phyloP scores from a whole-genome alignment of 129 eudicot species.

The Chrysanthemum makinoi region DNA sequence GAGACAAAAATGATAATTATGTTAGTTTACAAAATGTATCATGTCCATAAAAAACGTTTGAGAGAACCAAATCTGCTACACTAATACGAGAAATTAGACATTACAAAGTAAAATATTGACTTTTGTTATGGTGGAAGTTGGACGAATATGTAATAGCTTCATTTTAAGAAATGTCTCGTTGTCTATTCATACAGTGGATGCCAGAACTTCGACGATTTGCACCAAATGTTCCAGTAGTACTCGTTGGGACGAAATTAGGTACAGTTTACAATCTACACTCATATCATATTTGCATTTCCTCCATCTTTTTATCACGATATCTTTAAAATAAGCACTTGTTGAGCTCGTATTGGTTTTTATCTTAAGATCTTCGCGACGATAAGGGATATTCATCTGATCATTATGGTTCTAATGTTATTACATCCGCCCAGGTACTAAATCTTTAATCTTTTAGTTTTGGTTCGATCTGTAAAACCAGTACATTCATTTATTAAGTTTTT shows the following conservation, averaged over 20 bases:
- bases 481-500: background rate
- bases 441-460: background rate
- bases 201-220: conserved; percentile 97
- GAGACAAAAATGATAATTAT: no score
- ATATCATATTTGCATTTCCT: background rate
- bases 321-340: background rate
- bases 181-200: conserved; percentile 76
- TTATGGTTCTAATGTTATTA: conserved; percentile 62
- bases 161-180: conserved; percentile 14
- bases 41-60: no score
- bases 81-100: background rate
- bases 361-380: conserved; percentile 76
- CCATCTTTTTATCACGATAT: background rate
- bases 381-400: conserved; percentile 74
- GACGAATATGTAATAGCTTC: background rate
- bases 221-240: conserved; percentile 94
- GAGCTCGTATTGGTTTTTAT: conserved; percentile 1
- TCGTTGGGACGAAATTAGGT: conserved; percentile 96
- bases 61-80: background rate
- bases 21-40: no score
- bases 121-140: background rate
- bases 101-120: conserved; percentile 18
- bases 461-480: background rate
- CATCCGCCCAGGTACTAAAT: conserved; percentile 65
- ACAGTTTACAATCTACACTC: conserved; percentile 1